phyloP scores from a whole-genome alignment of 148 eudicot genomes.

The Arctostaphylos glauca region DNA sequence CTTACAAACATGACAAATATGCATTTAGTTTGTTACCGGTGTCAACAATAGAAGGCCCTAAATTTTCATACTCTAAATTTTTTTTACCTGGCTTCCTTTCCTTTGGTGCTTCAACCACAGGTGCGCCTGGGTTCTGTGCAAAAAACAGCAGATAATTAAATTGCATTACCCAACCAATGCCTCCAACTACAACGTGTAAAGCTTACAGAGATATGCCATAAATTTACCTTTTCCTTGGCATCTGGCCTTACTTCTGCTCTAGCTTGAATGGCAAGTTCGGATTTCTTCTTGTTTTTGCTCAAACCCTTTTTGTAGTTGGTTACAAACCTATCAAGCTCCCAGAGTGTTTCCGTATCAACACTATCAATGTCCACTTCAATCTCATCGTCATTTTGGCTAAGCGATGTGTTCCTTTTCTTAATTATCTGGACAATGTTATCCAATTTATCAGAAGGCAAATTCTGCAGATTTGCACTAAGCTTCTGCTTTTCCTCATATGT shows the following conservation, averaged over 20 bases:
- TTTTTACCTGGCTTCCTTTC: conserved; percentile 51
- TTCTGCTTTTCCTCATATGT: conserved; percentile 86
- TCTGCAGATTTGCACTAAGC: conserved; percentile 81
- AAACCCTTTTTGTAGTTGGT: conserved; percentile 71
- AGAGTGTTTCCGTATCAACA: conserved; percentile 87
- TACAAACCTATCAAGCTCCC: conserved; percentile 97
- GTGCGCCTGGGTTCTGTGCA: conserved; percentile 40
- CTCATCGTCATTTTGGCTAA: conserved; percentile 83
- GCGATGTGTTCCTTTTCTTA: conserved; percentile 73
- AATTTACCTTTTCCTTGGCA: conserved; percentile 43
- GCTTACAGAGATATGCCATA: neutral
- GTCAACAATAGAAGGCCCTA: neutral
- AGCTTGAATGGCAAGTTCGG: conserved; percentile 44
- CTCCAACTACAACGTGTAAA: neutral
- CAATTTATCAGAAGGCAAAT: conserved; percentile 83
- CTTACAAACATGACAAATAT: conserved; percentile 8
- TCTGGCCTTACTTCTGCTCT: conserved; percentile 33
- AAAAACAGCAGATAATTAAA: neutral
- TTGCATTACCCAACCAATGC: conserved; percentile 11
- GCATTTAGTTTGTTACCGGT: conserved; percentile 3
- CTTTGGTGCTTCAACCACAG: conserved; percentile 34
- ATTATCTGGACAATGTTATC: conserved; percentile 86
- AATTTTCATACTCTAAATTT: neutral
- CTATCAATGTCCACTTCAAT: conserved; percentile 92
- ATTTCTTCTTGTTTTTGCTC: conserved; percentile 74